Conservation (phyloP, 129 eudicot genomes). For the Centella asiatica region DNA sequence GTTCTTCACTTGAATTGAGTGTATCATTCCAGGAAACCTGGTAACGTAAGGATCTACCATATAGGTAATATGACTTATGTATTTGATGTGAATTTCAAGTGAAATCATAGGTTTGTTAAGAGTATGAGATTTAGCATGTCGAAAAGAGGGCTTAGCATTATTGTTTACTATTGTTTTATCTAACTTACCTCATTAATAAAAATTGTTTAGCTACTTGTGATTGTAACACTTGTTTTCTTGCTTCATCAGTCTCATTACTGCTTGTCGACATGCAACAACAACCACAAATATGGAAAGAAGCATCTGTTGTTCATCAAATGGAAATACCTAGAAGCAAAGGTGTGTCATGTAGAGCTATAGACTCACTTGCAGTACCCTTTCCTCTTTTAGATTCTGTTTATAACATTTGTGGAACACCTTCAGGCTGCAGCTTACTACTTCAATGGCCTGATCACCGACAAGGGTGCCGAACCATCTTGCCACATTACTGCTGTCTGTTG, state of each 20-base stretch:
- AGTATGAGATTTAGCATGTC: too few species aligned
- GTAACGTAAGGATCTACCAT: too few species aligned
- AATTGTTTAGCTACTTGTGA: background rate
- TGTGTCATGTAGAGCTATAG: conserved; percentile 10
- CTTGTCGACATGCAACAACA: conserved; percentile 49
- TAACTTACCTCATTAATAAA: too few species aligned
- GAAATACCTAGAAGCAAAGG: conserved; percentile 95
- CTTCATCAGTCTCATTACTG: conserved; percentile 57
- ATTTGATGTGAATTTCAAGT: too few species aligned
- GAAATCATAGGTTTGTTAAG: too few species aligned
- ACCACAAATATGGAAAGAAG: conserved; percentile 51
- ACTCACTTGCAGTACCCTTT: background rate
- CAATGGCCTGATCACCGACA: conserved; percentile 71
- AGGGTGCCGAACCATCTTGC: conserved; percentile 69
- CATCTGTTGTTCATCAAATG: conserved; percentile 71
- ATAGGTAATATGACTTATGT: too few species aligned
- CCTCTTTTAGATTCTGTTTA: background rate
- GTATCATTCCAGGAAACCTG: too few species aligned
- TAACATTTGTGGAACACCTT: background rate
- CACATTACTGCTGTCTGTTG: conserved; percentile 70
- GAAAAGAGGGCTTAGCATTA: too few species aligned
- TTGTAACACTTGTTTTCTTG: background rate
- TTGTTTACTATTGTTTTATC: too few species aligned
- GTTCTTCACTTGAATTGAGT: too few species aligned
- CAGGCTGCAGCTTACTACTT: conserved; percentile 96